phyloP scores from a whole-genome alignment of 257 asterid genomes.

The Plantago major region DNA sequence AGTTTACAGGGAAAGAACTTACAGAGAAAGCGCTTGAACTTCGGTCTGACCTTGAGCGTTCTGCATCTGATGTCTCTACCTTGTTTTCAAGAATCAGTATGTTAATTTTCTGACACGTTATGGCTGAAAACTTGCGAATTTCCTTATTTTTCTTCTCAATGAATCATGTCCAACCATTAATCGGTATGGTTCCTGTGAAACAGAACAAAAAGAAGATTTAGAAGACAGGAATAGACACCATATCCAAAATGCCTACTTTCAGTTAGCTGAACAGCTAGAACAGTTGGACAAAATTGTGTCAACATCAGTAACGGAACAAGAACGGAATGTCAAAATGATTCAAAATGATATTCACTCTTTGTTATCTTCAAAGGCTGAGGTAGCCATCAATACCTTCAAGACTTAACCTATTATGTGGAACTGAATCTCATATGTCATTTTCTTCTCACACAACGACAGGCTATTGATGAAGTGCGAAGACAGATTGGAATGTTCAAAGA shows the following conservation, averaged over 20 bases:
- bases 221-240: constrained; percentile 40
- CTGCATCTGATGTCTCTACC: constrained; percentile 35
- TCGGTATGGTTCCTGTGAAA: background rate
- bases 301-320: constrained; percentile 33
- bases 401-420: background rate
- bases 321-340: constrained; percentile 36
- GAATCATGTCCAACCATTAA: constrained; percentile 2
- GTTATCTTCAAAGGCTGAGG: constrained; percentile 40
- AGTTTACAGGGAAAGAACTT: constrained; percentile 33
- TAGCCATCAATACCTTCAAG: constrained; percentile 12
- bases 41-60: constrained; percentile 41
- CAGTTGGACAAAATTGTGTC: constrained; percentile 31
- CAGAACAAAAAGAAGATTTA: constrained; percentile 40
- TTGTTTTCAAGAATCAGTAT: constrained; percentile 35
- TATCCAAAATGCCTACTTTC: constrained; percentile 26
- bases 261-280: constrained; percentile 46
- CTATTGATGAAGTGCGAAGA: constrained; percentile 33
- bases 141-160: background rate
- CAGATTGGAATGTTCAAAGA: constrained; percentile 33
- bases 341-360: constrained; percentile 36
- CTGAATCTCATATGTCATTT: constrained; percentile 5
- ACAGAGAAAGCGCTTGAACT: constrained; percentile 41
- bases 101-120: constrained; percentile 8
- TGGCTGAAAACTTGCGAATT: background rate
- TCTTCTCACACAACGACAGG: constrained; percentile 23